Evolutionary conservation across 2,329 filamentous ascomycete species (phyloP).

Genomic region (Onygenales sp.): DNA sequence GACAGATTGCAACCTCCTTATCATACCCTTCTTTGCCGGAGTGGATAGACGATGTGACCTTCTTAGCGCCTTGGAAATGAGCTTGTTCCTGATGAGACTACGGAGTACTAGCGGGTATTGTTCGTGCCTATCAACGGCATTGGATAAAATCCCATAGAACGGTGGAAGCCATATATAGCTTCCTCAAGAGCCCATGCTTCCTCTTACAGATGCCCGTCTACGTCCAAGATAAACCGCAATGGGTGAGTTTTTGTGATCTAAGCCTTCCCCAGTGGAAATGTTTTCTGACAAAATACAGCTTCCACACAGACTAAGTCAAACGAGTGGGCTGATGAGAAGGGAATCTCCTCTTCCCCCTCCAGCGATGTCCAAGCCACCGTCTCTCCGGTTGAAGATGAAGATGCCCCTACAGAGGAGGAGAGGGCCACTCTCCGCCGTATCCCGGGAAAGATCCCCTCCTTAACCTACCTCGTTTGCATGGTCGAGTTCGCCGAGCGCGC

Average conservation of each 20-base stretch:
- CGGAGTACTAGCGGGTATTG: too few species aligned
- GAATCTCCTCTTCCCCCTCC: neutral
- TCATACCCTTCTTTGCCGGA: too few species aligned
- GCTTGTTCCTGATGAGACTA: too few species aligned
- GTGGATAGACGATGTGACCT: too few species aligned
- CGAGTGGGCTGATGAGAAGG: neutral
- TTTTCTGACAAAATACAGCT: neutral
- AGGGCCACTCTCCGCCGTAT: conserved; percentile 37
- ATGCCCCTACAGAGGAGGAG: conserved; percentile 41
- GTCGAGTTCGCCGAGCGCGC: conserved; percentile 54
- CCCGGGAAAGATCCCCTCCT: conserved; percentile 41
- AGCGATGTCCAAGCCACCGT: neutral
- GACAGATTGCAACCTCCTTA: too few species aligned
- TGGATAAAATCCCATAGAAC: too few species aligned
- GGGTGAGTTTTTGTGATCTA: neutral
- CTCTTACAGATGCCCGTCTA: too few species aligned
- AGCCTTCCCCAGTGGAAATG: neutral
- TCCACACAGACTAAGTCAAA: neutral
- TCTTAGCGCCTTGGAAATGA: too few species aligned
- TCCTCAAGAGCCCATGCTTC: too few species aligned
- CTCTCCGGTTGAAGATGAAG: neutral
- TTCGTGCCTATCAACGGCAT: too few species aligned
- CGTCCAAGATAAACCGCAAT: neutral
- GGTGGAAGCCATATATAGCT: too few species aligned
- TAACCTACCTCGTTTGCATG: conserved; percentile 49